Base-by-base conservation (phyloP, 257 asterid genomes). In the Fraxinus anomala region DNA sequence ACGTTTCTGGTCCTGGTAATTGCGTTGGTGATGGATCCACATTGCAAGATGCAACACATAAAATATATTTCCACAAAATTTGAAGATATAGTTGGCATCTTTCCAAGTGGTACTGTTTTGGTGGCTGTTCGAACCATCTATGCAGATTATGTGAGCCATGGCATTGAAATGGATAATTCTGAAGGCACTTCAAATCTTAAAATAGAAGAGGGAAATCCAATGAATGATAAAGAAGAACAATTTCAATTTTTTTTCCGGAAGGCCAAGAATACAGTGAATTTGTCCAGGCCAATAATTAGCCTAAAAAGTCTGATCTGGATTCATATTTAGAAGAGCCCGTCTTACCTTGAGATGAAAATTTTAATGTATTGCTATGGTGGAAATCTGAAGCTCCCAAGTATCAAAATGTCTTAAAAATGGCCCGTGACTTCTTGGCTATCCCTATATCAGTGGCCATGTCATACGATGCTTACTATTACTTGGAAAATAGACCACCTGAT, bases 351-450 rank as follows among this genome's bases (percentile, higher is more conserved):
- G 68, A 44, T 17, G 56, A 42, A 21, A 40, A 76, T 10, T 71
- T 81, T 67, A 66, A 81, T 61, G 14, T 76, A 36, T 59, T 81
- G 7, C 37, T 39, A 28, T 80, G 80, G 80, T 80, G 83, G 83
- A 54, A 26, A 65, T 40, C 39, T 8, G 37, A 56, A 13, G 61
- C 73, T 6, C 28, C 54, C 1, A 80, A 80, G 70, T 80, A 75
- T 75, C 83, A 77, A 4, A 70, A 31, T 23, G 31, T 75, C 4
- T 26, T 40, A 1, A 75, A 65, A 61, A 56, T 80, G 76, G 83
- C 80, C 21, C 80, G 73, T 36, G 80, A 75, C 19, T 36, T 75
- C 44, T 49, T 80, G 40, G 68, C 84, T 26, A 80, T 80, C 36
- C 80, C 80, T 13, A 36, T 69, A 10, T 80, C 84, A 11, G 80